Conservation (phyloP, 257 asterid species). For the Anisodus acutangulus region DNA sequence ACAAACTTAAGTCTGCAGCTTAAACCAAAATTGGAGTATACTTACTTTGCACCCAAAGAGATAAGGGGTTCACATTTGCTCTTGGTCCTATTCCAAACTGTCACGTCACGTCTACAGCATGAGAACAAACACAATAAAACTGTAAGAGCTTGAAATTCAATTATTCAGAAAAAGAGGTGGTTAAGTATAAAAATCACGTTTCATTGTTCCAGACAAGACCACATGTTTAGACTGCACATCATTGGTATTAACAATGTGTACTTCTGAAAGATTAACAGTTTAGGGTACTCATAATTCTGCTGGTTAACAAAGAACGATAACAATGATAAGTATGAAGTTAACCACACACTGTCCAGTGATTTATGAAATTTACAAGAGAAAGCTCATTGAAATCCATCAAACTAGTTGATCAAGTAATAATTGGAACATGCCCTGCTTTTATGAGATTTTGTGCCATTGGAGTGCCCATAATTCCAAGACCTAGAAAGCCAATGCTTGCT, state of each 20-base stretch:
- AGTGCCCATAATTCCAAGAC: conserved; percentile 95
- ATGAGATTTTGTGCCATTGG: conserved; percentile 94
- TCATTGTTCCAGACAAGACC: background rate
- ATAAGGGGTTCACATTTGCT: conserved; percentile 91
- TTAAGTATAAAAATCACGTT: background rate
- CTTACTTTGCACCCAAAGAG: conserved; percentile 94
- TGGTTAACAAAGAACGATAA: conserved; percentile 10
- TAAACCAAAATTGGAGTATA: conserved; percentile 17
- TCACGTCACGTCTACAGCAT: conserved; percentile 68
- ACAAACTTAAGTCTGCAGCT: background rate
- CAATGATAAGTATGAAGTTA: background rate
- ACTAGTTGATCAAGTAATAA: background rate
- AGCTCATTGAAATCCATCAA: conserved; percentile 9
- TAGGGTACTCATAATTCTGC: background rate
- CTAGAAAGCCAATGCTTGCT: conserved; percentile 78
- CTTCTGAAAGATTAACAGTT: conserved; percentile 13
- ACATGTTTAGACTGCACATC: background rate
- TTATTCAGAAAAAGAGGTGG: background rate
- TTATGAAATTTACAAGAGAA: background rate
- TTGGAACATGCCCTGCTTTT: conserved; percentile 70
- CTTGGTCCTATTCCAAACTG: conserved; percentile 92
- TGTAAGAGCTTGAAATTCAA: background rate
- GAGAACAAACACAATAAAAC: conserved; percentile 24
- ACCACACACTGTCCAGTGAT: background rate
- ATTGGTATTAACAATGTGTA: background rate